Percentiles rank a stretch among this genome's conserved stretches.
Conservation (phyloP, 1,284 basidiomycete species). For the Heliocybe sulcata region DNA sequence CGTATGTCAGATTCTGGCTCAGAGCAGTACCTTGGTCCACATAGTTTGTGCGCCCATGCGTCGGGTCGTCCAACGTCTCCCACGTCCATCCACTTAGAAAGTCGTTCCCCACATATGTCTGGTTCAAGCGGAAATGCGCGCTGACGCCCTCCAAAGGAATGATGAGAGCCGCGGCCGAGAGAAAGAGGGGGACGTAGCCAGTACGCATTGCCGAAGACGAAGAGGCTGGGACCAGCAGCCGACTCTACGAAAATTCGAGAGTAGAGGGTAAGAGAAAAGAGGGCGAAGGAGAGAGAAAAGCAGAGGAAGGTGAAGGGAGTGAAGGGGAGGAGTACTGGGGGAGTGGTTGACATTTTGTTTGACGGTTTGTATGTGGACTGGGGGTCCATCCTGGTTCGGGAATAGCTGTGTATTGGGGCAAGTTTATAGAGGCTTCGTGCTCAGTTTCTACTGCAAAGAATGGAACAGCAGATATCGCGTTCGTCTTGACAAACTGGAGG, state of each 20-base stretch:
- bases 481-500: too few relatives aligned
- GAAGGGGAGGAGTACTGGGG: constrained; percentile 11
- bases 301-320: constrained; percentile 22
- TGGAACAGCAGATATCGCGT: too few relatives aligned
- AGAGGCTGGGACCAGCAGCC: constrained; percentile 2
- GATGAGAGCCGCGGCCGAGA: not conserved
- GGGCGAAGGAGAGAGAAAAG: constrained; percentile 14
- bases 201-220: constrained; percentile 20
- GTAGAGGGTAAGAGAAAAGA: constrained; percentile 14
- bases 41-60: constrained; percentile 49
- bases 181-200: constrained; percentile 9
- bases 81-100: constrained; percentile 41
- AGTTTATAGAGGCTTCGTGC: too few relatives aligned
- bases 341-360: too few relatives aligned
- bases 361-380: too few relatives aligned
- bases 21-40: constrained; percentile 32
- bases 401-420: too few relatives aligned
- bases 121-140: constrained; percentile 21
- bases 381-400: too few relatives aligned
- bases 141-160: constrained; percentile 6
- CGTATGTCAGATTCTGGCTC: constrained; percentile 31
- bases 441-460: too few relatives aligned
- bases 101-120: constrained; percentile 29
- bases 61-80: constrained; percentile 43
- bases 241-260: not conserved